A percentile compares a stretch with the other conserved stretches of the same genome.
Conservation (phyloP, 2,329 filamentous ascomycete species). For the Biscogniauxia sp. region DNA sequence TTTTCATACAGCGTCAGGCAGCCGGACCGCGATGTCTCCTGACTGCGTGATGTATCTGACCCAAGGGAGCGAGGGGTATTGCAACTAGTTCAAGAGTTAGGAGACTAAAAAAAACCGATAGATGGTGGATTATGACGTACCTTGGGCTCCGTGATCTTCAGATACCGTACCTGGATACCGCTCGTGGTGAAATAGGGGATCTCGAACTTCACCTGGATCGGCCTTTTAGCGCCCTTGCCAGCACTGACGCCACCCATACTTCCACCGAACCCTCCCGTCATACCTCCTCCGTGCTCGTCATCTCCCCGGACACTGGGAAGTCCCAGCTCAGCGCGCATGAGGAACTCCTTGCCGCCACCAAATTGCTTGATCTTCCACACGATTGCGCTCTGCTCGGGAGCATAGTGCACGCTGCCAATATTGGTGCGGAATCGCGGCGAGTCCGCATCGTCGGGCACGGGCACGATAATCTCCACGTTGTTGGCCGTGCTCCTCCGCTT, state of each 20-base stretch:
- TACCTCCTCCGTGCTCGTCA: slow-evolving; percentile 91
- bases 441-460: slow-evolving; percentile 95
- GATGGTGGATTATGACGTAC: slow-evolving; percentile 49
- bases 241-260: slow-evolving; percentile 91
- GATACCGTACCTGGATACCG: slow-evolving; percentile 95
- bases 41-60: slow-evolving; percentile 98
- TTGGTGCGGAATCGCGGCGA: slow-evolving; percentile 95
- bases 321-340: slow-evolving; percentile 96
- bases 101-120: background rate
- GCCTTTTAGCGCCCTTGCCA: slow-evolving; percentile 84
- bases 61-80: slow-evolving; percentile 98
- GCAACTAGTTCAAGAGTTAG: slow-evolving; percentile 57
- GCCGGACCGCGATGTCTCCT: slow-evolving; percentile 89
- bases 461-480: slow-evolving; percentile 97
- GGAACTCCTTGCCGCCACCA: slow-evolving; percentile 94
- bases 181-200: slow-evolving; percentile 99
- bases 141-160: slow-evolving; percentile 99
- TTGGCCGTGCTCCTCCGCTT: slow-evolving; percentile 97
- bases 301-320: slow-evolving; percentile 92
- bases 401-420: slow-evolving; percentile 95
- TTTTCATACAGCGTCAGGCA: slow-evolving; percentile 77
- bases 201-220: slow-evolving; percentile 99
- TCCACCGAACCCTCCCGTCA: slow-evolving; percentile 95
- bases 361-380: slow-evolving; percentile 99
- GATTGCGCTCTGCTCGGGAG: slow-evolving; percentile 94